Evolutionary conservation across 768 basidiomycete genomes (phyloP), one percentile per base, ranked within the genome.

Genomic region (Solioccasus polychromus): DNA sequence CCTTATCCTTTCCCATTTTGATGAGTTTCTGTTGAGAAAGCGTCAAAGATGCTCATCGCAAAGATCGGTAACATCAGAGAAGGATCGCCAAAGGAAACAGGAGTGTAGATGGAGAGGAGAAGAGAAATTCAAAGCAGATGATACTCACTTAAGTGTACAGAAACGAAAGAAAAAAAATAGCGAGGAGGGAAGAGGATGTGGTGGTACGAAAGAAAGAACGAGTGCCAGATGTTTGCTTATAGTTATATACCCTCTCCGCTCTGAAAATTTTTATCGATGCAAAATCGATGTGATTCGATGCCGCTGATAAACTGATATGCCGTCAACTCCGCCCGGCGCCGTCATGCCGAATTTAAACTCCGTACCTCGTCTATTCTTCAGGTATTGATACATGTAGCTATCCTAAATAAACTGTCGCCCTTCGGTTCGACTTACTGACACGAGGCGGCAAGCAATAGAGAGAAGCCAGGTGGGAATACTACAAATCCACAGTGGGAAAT

Each of bases 1-100:
- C 73, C 79, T 93, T 93, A 57, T 93, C 92, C 79, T 93, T 93
- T 85, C 91, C 92, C 92, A 92, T 92, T 83, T 82, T 83, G 60
- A 63, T 60, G 67, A 71, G 70, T 69, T 80, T 79, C 77, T 78
- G 55, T 22, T 68, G 19, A 59, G 51, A 26, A 52, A 26, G n/a
- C 17, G 19, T 18, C 23, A 48, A 29, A 17, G 7, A 53, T 29
- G 29, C 7, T 26, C 51, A 66, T 66, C 53, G 51, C 42, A 31
- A 39, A 36, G 51, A 66, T 66, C 66, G 30, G 41, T n/a, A 28
- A 12, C 5, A 59, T 53, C 50, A 44, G 51, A 66, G 69, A 40
- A 49, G 22, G 36, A 48, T 37, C 32, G 28, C 15, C 18, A 11
- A 10, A 19, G 10, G 17, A 29, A 37, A 36, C 23, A 22, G 71